Percentiles rank a stretch among this genome's conserved stretches.
phyloP scores from a whole-genome alignment of 2,329 filamentous ascomycete genomes.

The Penicillium sp. region DNA sequence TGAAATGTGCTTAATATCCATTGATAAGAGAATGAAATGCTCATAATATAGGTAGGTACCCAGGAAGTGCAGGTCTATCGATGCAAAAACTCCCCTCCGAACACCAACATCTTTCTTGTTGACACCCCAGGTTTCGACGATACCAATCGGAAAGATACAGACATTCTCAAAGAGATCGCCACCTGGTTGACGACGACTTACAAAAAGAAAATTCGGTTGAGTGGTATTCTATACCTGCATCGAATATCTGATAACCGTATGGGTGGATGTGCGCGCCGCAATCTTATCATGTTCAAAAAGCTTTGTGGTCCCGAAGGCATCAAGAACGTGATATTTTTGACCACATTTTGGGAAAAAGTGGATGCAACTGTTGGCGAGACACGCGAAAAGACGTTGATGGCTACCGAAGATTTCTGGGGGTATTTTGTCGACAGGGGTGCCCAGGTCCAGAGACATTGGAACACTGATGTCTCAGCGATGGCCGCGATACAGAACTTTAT shows the following conservation, averaged over 20 bases:
- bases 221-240: conserved; percentile 46
- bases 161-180: conserved; percentile 42
- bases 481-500: neutral
- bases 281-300: conserved; percentile 44
- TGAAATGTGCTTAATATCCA: too few relatives aligned
- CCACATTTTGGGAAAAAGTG: conserved; percentile 41
- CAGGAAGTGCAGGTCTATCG: conserved; percentile 21
- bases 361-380: neutral
- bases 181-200: conserved; percentile 34
- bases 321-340: conserved; percentile 42
- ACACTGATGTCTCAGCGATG: conserved; percentile 1
- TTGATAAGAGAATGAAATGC: too few relatives aligned
- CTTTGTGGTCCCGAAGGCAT: conserved; percentile 42
- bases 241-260: conserved; percentile 41
- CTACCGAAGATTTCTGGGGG: conserved; percentile 11
- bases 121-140: conserved; percentile 53
- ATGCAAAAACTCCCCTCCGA: conserved; percentile 8
- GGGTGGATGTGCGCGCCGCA: conserved; percentile 35
- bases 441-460: neutral
- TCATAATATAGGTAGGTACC: too few relatives aligned
- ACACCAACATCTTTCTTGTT: conserved; percentile 35
- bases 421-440: conserved; percentile 3
- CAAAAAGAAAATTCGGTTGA: conserved; percentile 24
- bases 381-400: conserved; percentile 3
- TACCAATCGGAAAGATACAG: conserved; percentile 38